Conservation (phyloP, 2,329 filamentous ascomycete species). For the Curvularia spicifera region DNA sequence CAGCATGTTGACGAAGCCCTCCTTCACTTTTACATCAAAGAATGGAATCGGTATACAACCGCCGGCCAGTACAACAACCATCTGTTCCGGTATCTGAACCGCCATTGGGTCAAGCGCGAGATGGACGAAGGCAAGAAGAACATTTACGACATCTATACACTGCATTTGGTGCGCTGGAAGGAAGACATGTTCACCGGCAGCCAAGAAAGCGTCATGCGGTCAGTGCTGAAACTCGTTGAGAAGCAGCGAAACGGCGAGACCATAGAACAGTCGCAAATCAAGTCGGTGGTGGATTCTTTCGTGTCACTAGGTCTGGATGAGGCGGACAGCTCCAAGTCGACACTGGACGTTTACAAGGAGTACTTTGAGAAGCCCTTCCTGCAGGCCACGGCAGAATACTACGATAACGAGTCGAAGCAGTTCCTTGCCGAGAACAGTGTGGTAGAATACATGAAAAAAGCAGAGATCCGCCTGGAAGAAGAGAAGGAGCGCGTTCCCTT, state of each 20-base stretch:
- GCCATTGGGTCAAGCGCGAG: constrained; percentile 98
- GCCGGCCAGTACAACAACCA: constrained; percentile 98
- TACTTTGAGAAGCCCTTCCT: constrained; percentile 96
- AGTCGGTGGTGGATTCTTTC: constrained; percentile 95
- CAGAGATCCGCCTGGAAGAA: constrained; percentile 84
- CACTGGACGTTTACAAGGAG: constrained; percentile 89
- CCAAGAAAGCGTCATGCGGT: constrained; percentile 88
- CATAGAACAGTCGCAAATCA: constrained; percentile 96
- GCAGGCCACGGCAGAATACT: constrained; percentile 81
- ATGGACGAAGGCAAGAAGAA: constrained; percentile 99
- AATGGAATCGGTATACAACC: constrained; percentile 95
- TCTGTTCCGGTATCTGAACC: constrained; percentile 92
- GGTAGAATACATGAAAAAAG: constrained; percentile 99
- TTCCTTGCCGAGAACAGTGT: constrained; percentile 97
- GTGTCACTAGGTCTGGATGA: constrained; percentile 93
- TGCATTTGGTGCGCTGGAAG: constrained; percentile 96
- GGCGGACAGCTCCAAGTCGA: constrained; percentile 89
- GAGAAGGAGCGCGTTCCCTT: constrained; percentile 93
- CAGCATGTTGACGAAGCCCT: constrained; percentile 88
- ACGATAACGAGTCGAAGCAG: constrained; percentile 87
- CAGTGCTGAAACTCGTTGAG: constrained; percentile 92
- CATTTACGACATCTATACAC: constrained; percentile 96
- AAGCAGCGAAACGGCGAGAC: constrained; percentile 98
- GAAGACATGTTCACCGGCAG: constrained; percentile 86
- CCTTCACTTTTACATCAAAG: constrained; percentile 89